Conservation (phyloP, 1,284 basidiomycete species). For the Malassezia globosa region DNA sequence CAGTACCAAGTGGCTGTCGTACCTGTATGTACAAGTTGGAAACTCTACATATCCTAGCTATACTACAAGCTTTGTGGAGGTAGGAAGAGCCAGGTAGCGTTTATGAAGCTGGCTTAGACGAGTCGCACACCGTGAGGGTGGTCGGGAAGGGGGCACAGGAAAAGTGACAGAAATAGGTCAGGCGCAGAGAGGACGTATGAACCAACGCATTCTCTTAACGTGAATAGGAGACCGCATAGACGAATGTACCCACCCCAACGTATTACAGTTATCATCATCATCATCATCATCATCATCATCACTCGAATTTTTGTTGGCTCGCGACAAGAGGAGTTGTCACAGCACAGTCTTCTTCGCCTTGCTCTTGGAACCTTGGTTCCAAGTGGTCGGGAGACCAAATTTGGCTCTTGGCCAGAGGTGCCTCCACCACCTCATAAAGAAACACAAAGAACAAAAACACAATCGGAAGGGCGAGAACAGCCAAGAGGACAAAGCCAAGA, state of each 20-base stretch:
- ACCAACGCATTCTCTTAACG: no score
- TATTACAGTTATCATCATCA: no score
- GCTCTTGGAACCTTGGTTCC: not conserved
- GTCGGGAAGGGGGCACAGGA: no score
- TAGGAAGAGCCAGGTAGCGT: no score
- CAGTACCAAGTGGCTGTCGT: conserved; percentile 2
- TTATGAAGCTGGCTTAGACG: no score
- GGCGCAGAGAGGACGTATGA: no score
- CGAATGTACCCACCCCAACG: no score
- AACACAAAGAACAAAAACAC: conserved; percentile 36
- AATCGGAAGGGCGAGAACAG: conserved; percentile 35
- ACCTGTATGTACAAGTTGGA: not conserved
- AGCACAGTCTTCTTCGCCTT: not conserved
- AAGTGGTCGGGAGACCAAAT: no score
- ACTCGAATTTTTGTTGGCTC: not conserved
- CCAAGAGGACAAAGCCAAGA: conserved; percentile 39
- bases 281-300: not conserved
- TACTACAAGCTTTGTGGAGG: not conserved
- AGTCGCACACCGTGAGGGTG: no score
- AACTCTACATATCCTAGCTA: not conserved
- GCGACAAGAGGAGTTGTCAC: not conserved
- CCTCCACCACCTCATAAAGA: conserved; percentile 27
- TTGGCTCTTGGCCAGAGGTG: conserved; percentile 20
- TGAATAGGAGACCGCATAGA: no score
- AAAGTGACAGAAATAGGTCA: no score